phyloP scores from a whole-genome alignment of 1,284 basidiomycete species.

The Boletus mariae region DNA sequence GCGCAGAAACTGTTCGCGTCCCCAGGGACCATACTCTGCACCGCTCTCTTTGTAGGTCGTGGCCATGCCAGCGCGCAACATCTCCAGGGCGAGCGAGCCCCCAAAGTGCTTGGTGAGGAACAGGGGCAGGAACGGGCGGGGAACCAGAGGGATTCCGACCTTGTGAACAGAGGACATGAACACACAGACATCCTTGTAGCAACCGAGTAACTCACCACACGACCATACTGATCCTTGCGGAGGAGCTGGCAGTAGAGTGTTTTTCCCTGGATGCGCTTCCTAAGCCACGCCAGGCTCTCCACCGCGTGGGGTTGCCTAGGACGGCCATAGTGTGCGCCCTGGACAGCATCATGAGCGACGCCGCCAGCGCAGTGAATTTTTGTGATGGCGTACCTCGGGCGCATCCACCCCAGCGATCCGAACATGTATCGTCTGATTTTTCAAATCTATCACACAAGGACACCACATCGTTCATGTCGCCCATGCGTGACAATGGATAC shows the following conservation, averaged over 20 bases:
- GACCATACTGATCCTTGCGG: slow-evolving; percentile 76
- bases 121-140: slow-evolving; percentile 46
- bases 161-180: background rate
- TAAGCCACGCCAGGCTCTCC: slow-evolving; percentile 75
- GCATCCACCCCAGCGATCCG: slow-evolving; percentile 88
- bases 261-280: slow-evolving; percentile 50
- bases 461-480: background rate
- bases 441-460: slow-evolving; percentile 49
- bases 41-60: slow-evolving; percentile 73
- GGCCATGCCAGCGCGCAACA: slow-evolving; percentile 75
- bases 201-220: slow-evolving; percentile 52
- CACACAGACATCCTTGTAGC: background rate
- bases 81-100: slow-evolving; percentile 58
- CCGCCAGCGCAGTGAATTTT: background rate
- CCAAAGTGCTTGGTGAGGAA: slow-evolving; percentile 49
- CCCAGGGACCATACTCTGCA: slow-evolving; percentile 72
- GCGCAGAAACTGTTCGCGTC: slow-evolving; percentile 58
- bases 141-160: slow-evolving; percentile 54
- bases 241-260: slow-evolving; percentile 67
- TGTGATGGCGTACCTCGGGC: slow-evolving; percentile 62
- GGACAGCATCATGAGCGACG: background rate
- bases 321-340: slow-evolving; percentile 79
- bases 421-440: slow-evolving; percentile 76
- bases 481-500: background rate
- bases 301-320: slow-evolving; percentile 66